Evolutionary conservation across 2,329 filamentous ascomycete species (phyloP), one percentile per base, ranked within the genome.

Genomic region (Harringtonia lauricola): DNA sequence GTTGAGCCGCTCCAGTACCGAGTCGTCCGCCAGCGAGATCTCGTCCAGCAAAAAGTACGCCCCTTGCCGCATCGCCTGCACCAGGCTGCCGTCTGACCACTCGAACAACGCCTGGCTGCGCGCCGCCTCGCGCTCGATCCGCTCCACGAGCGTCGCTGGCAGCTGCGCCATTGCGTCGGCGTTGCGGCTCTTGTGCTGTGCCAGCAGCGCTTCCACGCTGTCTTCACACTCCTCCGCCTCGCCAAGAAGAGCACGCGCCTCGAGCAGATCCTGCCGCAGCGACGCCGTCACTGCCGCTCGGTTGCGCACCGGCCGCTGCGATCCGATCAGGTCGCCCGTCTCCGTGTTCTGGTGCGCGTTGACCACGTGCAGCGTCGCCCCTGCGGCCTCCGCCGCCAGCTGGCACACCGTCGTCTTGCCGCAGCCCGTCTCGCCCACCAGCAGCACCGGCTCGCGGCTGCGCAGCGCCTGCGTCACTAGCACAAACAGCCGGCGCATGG

Each of bases 341-440:
- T 99, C 94, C 0, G 92, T 89, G 52, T 98, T 99, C 53, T 96
- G 90, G 62, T 99, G 94, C 3, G 94, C 92, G 58, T 98, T 99
- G 56, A 98, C 83, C 53, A 90, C 92, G 52, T 89, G 81, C 33
- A 99, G 67, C 49, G 85, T 70, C 54, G 83, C 87, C 15, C 71
- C 68, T 49, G 86, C 73, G 4, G 86, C 83, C 55, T 94, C 83
- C 3, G 92, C 88, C 42, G 96, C 73, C 57, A 95, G 74, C 59
- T 99, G 92, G 52, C 87, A 94, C 8, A 98, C 85, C 2, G 90
- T 95, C 0, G 92, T 99, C 66, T 99, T 99, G 48, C 94, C 92
- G 56, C 90, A 96, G 7, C 92, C 92, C 17, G 92, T 99, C 59
- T 98, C 94, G 49, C 92, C 92, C 13, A 99, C 87, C 6, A 99